Conservation (phyloP, 2,329 filamentous ascomycete species). For the Ceratocystis harringtonii region DNA sequence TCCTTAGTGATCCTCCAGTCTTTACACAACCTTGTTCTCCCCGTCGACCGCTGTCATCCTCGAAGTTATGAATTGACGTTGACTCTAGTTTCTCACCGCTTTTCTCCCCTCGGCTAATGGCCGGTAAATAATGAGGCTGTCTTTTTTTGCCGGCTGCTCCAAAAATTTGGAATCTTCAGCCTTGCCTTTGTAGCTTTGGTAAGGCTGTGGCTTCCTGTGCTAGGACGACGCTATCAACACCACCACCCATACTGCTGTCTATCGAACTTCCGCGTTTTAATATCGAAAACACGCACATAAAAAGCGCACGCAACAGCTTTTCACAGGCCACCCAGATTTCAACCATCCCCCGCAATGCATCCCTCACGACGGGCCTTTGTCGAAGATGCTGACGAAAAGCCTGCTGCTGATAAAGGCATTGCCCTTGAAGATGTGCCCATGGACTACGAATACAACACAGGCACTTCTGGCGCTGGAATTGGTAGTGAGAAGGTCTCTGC, state of each 20-base stretch:
- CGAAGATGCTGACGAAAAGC: slow-evolving; percentile 57
- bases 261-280: background rate
- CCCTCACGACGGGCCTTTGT: slow-evolving; percentile 87
- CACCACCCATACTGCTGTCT: background rate
- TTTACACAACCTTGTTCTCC: background rate
- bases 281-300: background rate
- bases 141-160: background rate
- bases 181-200: background rate
- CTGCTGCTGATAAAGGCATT: slow-evolving; percentile 25
- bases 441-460: slow-evolving; percentile 77
- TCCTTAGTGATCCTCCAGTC: background rate
- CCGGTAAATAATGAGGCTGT: background rate
- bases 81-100: background rate
- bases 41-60: background rate
- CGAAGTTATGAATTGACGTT: background rate
- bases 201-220: background rate
- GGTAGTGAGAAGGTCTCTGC: slow-evolving; percentile 71
- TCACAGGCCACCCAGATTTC: background rate
- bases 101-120: background rate
- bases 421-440: slow-evolving; percentile 38
- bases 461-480: slow-evolving; percentile 47
- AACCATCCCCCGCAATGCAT: slow-evolving; percentile 47
- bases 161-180: background rate
- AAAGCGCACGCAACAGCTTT: background rate
- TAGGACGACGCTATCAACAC: too few relatives aligned